phyloP scores from a whole-genome alignment of 768 basidiomycete species.

The Lanmaoa pseudosensibilis region DNA sequence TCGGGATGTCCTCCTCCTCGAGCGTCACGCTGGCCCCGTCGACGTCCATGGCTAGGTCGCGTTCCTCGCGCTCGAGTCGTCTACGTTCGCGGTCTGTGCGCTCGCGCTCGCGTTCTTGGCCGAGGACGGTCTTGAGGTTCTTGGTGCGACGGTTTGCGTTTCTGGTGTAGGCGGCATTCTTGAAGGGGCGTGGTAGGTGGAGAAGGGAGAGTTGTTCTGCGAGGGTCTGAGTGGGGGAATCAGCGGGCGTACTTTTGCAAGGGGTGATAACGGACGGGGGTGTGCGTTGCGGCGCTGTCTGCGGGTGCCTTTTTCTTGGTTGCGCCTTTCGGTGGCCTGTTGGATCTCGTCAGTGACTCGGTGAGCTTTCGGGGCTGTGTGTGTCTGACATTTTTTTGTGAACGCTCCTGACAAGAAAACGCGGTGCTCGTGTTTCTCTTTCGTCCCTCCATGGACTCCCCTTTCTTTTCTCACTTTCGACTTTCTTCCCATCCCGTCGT shows the following conservation, averaged over 20 bases:
- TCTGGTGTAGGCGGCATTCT: constrained; percentile 68
- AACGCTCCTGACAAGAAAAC: too few species aligned
- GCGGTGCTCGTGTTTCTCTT: neutral
- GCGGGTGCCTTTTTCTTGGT: constrained; percentile 17
- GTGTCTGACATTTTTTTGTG: neutral
- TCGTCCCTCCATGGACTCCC: neutral
- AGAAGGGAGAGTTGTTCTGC: constrained; percentile 76
- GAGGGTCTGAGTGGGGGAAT: constrained; percentile 48
- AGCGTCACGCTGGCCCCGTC: constrained; percentile 36
- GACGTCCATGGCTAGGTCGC: too few species aligned
- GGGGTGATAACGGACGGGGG: constrained; percentile 20
- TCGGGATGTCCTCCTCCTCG: constrained; percentile 63
- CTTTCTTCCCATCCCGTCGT: neutral
- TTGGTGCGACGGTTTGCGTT: constrained; percentile 72
- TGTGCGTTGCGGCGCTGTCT: constrained; percentile 8
- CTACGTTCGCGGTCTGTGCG: constrained; percentile 62
- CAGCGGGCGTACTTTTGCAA: too few species aligned
- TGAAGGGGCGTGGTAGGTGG: constrained; percentile 72
- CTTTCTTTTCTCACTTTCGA: neutral
- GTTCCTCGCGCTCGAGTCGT: constrained; percentile 50
- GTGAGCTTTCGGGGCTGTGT: too few species aligned
- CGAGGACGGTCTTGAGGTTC: constrained; percentile 76
- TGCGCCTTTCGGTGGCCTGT: constrained; percentile 33
- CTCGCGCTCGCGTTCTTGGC: constrained; percentile 78
- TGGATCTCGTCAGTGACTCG: neutral